Evolutionary conservation across 176 grass and related monocot genomes (phyloP).

Genomic region (Oryza longistaminata): DNA sequence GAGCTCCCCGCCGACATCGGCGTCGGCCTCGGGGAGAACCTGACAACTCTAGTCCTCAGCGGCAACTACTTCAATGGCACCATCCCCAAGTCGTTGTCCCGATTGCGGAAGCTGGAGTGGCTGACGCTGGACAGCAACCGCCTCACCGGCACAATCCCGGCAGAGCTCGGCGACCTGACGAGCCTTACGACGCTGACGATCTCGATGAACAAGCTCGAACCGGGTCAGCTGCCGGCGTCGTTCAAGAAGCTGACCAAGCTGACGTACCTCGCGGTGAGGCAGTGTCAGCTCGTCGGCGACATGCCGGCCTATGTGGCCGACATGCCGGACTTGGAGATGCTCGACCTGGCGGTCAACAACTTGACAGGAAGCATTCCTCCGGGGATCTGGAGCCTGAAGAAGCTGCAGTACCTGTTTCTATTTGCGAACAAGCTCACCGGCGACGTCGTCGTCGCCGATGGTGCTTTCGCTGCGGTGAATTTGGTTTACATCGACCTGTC

Average conservation of each 20-base stretch:
- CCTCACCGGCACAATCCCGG: conserved; percentile 45
- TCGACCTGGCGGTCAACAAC: conserved; percentile 35
- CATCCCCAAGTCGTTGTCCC: conserved; percentile 51
- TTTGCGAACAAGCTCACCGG: conserved; percentile 32
- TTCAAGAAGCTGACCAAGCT: conserved; percentile 53
- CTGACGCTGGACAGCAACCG: conserved; percentile 41
- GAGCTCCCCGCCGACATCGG: conserved; percentile 54
- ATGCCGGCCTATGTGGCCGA: conserved; percentile 44
- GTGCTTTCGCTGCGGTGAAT: conserved; percentile 32
- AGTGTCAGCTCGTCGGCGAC: conserved; percentile 38
- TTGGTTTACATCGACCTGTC: conserved; percentile 41
- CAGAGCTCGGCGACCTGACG: conserved; percentile 50
- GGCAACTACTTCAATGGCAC: conserved; percentile 40
- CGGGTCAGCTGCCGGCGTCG: conserved; percentile 41
- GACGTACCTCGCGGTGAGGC: not conserved
- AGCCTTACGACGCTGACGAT: conserved; percentile 33
- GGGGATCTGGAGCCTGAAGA: conserved; percentile 60
- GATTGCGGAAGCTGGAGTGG: conserved; percentile 16
- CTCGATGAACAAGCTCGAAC: conserved; percentile 31
- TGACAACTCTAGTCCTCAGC: conserved; percentile 41
- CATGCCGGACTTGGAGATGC: conserved; percentile 15
- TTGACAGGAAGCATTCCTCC: conserved; percentile 60
- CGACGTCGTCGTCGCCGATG: conserved; percentile 21
- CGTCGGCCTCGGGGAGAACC: not conserved
- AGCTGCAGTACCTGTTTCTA: conserved; percentile 9